A percentile compares a stretch with the other conserved stretches of the same genome.
Evolutionary conservation across 495 filamentous ascomycete species (phyloP).

Genomic region (Penicillium waksmanii): DNA sequence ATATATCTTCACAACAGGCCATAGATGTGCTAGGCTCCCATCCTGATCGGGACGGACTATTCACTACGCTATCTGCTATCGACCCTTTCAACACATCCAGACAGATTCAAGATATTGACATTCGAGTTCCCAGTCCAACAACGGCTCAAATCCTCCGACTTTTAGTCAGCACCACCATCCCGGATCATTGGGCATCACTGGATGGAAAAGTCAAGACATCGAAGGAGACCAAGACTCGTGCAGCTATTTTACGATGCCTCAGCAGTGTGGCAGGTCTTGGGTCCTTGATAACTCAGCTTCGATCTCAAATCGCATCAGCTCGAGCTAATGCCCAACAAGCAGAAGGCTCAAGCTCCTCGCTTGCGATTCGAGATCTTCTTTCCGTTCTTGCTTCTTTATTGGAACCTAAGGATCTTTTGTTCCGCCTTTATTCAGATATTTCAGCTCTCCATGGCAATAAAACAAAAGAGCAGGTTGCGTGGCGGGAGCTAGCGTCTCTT

Average conservation of each 20-base stretch:
- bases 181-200: slow-evolving; percentile 75
- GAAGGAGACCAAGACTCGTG: slow-evolving; percentile 36
- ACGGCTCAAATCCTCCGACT: slow-evolving; percentile 70
- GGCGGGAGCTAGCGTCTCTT: slow-evolving; percentile 69
- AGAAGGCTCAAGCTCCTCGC: slow-evolving; percentile 32
- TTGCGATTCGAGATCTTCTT: slow-evolving; percentile 42
- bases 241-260: slow-evolving; percentile 66
- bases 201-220: slow-evolving; percentile 45
- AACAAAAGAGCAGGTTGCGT: slow-evolving; percentile 52
- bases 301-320: slow-evolving; percentile 47
- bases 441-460: slow-evolving; percentile 32
- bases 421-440: slow-evolving; percentile 57
- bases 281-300: slow-evolving; percentile 65
- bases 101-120: slow-evolving; percentile 51
- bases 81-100: slow-evolving; percentile 38
- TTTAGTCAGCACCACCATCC: slow-evolving; percentile 69
- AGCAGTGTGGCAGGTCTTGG: slow-evolving; percentile 74
- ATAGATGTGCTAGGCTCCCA: slow-evolving; percentile 65
- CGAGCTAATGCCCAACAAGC: slow-evolving; percentile 32
- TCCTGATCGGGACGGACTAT: slow-evolving; percentile 63
- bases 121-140: slow-evolving; percentile 64
- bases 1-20: slow-evolving; percentile 58
- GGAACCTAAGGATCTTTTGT: slow-evolving; percentile 54
- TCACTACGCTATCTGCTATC: slow-evolving; percentile 57
- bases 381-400: slow-evolving; percentile 59